phyloP scores from a whole-genome alignment of 2,329 filamentous ascomycete species.

The Pseudocercospora ulei region DNA sequence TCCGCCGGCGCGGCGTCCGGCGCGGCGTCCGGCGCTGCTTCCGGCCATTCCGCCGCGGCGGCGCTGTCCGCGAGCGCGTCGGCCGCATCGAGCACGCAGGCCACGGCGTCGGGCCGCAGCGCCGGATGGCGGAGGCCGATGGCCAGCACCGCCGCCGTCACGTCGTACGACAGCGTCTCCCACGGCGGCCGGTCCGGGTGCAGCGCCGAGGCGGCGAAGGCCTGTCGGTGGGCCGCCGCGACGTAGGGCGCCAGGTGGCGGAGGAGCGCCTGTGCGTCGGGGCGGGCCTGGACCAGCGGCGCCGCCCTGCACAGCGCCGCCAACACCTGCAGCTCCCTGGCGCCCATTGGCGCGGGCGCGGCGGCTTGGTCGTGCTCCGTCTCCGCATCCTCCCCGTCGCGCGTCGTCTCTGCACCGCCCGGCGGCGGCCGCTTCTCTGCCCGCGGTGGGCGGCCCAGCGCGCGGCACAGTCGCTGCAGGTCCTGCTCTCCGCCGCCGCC shows the following conservation, averaged over 20 bases:
- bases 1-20: constrained; percentile 17
- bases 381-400: too few relatives aligned
- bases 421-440: too few relatives aligned
- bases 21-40: constrained; percentile 19
- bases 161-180: constrained; percentile 68
- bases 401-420: too few relatives aligned
- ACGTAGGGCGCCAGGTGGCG: constrained; percentile 74
- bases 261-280: constrained; percentile 69
- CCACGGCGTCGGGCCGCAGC: constrained; percentile 56
- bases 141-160: constrained; percentile 71
- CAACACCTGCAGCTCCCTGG: constrained; percentile 84
- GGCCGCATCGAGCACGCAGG: constrained; percentile 62
- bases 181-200: constrained; percentile 77
- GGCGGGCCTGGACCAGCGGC: constrained; percentile 57
- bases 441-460: too few relatives aligned
- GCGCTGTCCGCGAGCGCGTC: constrained; percentile 58
- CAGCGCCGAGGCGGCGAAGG: constrained; percentile 68
- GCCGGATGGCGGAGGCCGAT: constrained; percentile 63
- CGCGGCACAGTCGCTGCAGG: constrained; percentile 38
- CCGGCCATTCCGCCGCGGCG: constrained; percentile 40
- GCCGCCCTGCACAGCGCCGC: constrained; percentile 86
- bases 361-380: too few relatives aligned
- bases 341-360: constrained; percentile 41
- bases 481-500: constrained; percentile 28
- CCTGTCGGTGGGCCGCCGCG: constrained; percentile 69